Evolutionary conservation across 2,329 filamentous ascomycete genomes (phyloP).

Genomic region (Phyllosticta paracitricarpa): DNA sequence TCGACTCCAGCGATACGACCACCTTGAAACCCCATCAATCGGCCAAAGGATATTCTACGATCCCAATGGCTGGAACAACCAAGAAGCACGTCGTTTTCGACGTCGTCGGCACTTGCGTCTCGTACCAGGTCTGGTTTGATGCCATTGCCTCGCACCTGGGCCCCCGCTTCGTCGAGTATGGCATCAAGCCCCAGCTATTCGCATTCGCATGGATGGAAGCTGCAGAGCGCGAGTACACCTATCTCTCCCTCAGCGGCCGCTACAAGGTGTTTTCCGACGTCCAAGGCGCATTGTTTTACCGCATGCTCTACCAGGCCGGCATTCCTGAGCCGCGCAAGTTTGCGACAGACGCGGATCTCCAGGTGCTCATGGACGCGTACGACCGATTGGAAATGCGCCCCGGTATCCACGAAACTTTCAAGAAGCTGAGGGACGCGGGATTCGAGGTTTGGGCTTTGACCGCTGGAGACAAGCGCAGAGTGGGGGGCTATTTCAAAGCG

Average conservation of each 20-base stretch:
- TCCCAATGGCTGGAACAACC: background rate
- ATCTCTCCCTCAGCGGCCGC: slow-evolving; percentile 34
- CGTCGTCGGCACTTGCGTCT: slow-evolving; percentile 44
- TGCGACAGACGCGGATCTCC: slow-evolving; percentile 34
- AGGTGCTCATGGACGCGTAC: slow-evolving; percentile 32
- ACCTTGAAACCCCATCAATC: background rate
- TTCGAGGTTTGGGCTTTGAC: slow-evolving; percentile 48
- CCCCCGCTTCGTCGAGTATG: slow-evolving; percentile 26
- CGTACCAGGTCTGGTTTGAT: slow-evolving; percentile 35
- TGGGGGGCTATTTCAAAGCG: slow-evolving; percentile 43
- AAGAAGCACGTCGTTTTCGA: slow-evolving; percentile 21
- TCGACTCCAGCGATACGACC: background rate
- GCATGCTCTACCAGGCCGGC: slow-evolving; percentile 36
- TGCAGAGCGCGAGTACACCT: slow-evolving; percentile 42
- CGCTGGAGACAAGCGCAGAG: slow-evolving; percentile 40
- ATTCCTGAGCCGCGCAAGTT: slow-evolving; percentile 33
- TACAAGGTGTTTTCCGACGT: slow-evolving; percentile 36
- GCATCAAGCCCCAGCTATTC: slow-evolving; percentile 34
- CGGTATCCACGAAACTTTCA: slow-evolving; percentile 34
- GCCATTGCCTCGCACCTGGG: slow-evolving; percentile 35
- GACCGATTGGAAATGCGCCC: slow-evolving; percentile 22
- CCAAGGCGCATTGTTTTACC: slow-evolving; percentile 39
- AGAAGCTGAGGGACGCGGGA: slow-evolving; percentile 33
- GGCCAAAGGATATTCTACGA: background rate
- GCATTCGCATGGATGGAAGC: slow-evolving; percentile 39